Conservation (phyloP, 2,329 filamentous ascomycete species). For the Clarireedia hainanense region DNA sequence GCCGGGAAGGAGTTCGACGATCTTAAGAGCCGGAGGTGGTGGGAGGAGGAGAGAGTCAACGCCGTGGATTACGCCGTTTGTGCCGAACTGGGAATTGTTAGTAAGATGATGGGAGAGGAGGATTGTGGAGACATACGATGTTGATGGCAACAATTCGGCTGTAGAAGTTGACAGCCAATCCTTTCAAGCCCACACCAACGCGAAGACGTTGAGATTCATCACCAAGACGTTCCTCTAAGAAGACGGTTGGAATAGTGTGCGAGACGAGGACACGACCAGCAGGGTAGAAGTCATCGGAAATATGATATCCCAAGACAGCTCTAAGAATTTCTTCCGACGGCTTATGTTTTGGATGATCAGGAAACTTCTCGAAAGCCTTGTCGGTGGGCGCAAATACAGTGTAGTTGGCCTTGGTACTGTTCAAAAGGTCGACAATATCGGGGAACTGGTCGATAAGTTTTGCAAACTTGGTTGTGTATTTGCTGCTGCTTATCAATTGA, state of each 20-base stretch:
- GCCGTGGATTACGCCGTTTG: conserved; percentile 76
- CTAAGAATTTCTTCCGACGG: conserved; percentile 64
- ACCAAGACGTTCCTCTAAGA: conserved; percentile 52
- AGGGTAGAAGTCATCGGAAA: conserved; percentile 60
- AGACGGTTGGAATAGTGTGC: conserved; percentile 66
- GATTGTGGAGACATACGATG: conserved; percentile 44
- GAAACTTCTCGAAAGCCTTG: conserved; percentile 60
- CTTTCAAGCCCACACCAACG: conserved; percentile 52
- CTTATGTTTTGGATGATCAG: conserved; percentile 42
- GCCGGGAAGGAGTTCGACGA: conserved; percentile 57
- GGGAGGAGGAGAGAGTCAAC: conserved; percentile 70
- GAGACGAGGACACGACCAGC: conserved; percentile 56
- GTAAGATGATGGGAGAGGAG: not conserved
- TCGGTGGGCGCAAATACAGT: conserved; percentile 79
- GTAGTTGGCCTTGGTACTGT: conserved; percentile 64
- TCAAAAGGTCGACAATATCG: conserved; percentile 64
- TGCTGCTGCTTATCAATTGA: conserved; percentile 66
- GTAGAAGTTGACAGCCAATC: conserved; percentile 70
- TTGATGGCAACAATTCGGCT: conserved; percentile 62
- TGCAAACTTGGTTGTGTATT: conserved; percentile 70
- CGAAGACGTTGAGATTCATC: conserved; percentile 65
- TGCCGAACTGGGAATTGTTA: conserved; percentile 44
- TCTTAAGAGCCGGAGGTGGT: conserved; percentile 55
- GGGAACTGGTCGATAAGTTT: conserved; percentile 66
- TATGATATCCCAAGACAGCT: conserved; percentile 65